phyloP scores from a whole-genome alignment of 345 rosid species.

The Physaria fendleri region DNA sequence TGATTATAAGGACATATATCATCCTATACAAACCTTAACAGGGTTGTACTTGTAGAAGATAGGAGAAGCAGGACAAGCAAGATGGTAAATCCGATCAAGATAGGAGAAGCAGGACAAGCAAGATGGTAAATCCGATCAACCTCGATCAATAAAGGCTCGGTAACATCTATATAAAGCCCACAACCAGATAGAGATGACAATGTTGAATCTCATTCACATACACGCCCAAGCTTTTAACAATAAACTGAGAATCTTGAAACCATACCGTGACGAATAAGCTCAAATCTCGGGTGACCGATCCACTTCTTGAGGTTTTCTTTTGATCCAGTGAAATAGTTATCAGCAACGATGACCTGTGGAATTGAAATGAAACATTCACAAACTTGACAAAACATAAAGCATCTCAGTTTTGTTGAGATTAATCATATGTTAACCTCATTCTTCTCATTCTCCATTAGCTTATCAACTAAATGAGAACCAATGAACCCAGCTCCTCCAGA shows the following conservation, averaged over 20 bases:
- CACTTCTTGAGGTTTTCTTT: slow-evolving; percentile 89
- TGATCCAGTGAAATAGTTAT: slow-evolving; percentile 87
- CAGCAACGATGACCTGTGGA: slow-evolving; percentile 69
- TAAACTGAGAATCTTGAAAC: neutral
- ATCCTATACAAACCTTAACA: slow-evolving; percentile 55
- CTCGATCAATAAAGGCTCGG: slow-evolving; percentile 76
- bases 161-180: slow-evolving; percentile 50
- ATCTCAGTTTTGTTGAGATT: neutral
- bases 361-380: neutral
- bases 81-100: too few relatives aligned
- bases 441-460: slow-evolving; percentile 85
- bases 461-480: slow-evolving; percentile 94
- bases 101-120: slow-evolving; percentile 97
- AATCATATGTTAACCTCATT: slow-evolving; percentile 60
- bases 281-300: slow-evolving; percentile 97
- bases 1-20: neutral
- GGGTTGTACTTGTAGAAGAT: slow-evolving; percentile 97
- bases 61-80: too few relatives aligned
- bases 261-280: slow-evolving; percentile 85
- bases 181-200: neutral
- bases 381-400: neutral
- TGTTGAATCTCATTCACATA: neutral
- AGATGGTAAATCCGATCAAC: slow-evolving; percentile 96
- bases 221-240: neutral
- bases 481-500: slow-evolving; percentile 99